Conservation (phyloP, 139 green algal species). For the Chlorella sp. region DNA sequence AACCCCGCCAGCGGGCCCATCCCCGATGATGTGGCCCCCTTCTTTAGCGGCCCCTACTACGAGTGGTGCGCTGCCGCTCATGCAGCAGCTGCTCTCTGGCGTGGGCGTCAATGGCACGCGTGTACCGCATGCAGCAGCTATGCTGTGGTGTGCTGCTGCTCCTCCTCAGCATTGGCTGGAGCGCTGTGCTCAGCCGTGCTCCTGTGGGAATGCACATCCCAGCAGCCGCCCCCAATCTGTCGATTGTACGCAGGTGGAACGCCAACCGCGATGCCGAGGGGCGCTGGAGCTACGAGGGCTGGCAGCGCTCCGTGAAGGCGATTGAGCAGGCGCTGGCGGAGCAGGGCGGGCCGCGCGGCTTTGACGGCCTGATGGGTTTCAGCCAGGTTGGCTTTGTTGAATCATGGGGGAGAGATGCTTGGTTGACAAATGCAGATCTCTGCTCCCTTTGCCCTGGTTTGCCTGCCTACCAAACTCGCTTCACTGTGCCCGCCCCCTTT, state of each 20-base stretch:
- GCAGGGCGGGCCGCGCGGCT: conserved; percentile 41
- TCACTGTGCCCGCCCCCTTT: too few relatives aligned
- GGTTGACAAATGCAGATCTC: background rate
- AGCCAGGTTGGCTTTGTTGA: conserved; percentile 44
- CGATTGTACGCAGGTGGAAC: conserved; percentile 58
- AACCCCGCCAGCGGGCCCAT: conserved; percentile 62
- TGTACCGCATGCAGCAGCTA: background rate
- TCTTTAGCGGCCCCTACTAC: conserved; percentile 46
- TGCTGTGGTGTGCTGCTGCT: too few relatives aligned
- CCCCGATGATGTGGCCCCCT: conserved; percentile 58
- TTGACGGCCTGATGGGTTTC: conserved; percentile 72
- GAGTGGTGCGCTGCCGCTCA: conserved; percentile 40
- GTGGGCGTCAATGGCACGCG: too few relatives aligned
- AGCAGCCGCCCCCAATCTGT: too few relatives aligned
- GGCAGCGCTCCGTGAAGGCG: conserved; percentile 10
- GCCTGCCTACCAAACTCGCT: background rate
- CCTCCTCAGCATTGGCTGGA: too few relatives aligned
- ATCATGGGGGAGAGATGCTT: too few relatives aligned
- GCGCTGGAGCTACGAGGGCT: conserved; percentile 55
- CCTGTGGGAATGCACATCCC: too few relatives aligned
- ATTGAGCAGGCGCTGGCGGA: conserved; percentile 31
- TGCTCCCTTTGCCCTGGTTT: background rate
- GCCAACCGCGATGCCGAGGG: conserved; percentile 17
- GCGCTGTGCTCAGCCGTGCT: too few relatives aligned
- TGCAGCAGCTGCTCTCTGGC: too few relatives aligned